phyloP scores from a whole-genome alignment of 2,329 filamentous ascomycete species.

The Blastomyces parvus region DNA sequence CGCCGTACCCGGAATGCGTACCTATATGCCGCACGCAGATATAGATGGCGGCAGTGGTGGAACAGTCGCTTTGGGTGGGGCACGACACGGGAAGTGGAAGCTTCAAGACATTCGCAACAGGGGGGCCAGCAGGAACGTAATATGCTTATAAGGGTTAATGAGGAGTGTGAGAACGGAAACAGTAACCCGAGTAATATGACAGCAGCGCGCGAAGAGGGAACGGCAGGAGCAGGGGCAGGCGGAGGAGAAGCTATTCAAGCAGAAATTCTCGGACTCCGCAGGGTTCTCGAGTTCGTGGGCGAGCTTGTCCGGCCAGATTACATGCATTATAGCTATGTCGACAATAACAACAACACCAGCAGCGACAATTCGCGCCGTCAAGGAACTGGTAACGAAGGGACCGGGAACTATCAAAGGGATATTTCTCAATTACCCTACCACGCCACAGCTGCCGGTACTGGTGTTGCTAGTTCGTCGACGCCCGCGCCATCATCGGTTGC shows the following conservation, averaged over 20 bases:
- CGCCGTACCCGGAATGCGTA: conserved; percentile 44
- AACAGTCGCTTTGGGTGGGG: conserved; percentile 20
- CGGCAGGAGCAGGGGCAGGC: background rate
- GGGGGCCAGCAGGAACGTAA: conserved; percentile 24
- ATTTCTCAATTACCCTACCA: conserved; percentile 12
- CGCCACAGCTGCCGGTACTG: background rate
- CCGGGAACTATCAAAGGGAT: conserved; percentile 10
- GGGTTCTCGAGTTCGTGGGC: conserved; percentile 45
- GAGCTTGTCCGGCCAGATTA: conserved; percentile 38
- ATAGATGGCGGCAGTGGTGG: conserved; percentile 45
- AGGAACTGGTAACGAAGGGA: background rate
- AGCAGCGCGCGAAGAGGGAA: background rate
- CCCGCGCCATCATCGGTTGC: conserved; percentile 19
- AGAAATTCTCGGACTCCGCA: conserved; percentile 44
- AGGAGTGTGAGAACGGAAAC: conserved; percentile 38
- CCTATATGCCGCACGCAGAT: conserved; percentile 43
- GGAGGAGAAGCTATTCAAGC: conserved; percentile 36
- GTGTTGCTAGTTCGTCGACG: background rate
- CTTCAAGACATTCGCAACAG: conserved; percentile 19
- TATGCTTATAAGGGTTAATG: conserved; percentile 36
- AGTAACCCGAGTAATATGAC: conserved; percentile 20
- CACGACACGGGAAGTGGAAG: conserved; percentile 13
- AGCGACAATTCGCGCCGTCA: background rate
- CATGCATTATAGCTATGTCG: conserved; percentile 5
- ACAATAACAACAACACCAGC: background rate